Percentiles rank a stretch among this genome's conserved stretches.
These are phyloP conservation scores for Maudiozyma barnettii DNA, from an alignment of 805 yeast genomes.

Conservation along the genomic window DNA sequence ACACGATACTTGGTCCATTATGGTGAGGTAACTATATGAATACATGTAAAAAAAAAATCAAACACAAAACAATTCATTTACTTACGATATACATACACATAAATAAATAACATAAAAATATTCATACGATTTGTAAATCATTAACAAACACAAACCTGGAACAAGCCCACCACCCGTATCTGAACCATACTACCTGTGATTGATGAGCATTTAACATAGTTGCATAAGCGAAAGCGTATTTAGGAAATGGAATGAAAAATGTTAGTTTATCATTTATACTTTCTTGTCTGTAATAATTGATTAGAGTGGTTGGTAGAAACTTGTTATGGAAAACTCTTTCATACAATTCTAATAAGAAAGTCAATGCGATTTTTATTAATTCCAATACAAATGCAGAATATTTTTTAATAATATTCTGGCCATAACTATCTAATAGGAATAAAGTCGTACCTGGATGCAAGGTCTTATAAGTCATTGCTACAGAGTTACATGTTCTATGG, in stretches of 20 bases:
- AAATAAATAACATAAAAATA: constrained; percentile 2
- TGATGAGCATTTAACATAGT: constrained; percentile 78
- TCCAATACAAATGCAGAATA: constrained; percentile 19
- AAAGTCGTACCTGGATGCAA: not conserved
- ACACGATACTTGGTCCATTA: constrained; percentile 23
- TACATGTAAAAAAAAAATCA: not conserved
- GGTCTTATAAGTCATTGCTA: constrained; percentile 27
- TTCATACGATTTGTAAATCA: constrained; percentile 35
- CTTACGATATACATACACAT: not conserved
- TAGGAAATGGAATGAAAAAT: constrained; percentile 29
- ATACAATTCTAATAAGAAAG: not conserved
- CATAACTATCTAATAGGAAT: constrained; percentile 5
- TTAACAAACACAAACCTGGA: constrained; percentile 74
- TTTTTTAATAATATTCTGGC: constrained; percentile 12
- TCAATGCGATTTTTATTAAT: not conserved
- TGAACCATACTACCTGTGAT: constrained; percentile 91
- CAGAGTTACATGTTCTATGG: constrained; percentile 57
- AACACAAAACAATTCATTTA: not conserved
- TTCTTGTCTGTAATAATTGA: not conserved
- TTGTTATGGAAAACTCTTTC: not conserved
- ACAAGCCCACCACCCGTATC: constrained; percentile 76
- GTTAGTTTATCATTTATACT: not conserved
- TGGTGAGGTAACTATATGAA: constrained; percentile 14
- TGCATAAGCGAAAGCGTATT: constrained; percentile 35
- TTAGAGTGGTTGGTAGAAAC: not conserved